These are phyloP conservation scores for Apiotrichum porosum DNA, from an alignment of 1,284 basidiomycete genomes.

Conservation along the genomic window DNA sequence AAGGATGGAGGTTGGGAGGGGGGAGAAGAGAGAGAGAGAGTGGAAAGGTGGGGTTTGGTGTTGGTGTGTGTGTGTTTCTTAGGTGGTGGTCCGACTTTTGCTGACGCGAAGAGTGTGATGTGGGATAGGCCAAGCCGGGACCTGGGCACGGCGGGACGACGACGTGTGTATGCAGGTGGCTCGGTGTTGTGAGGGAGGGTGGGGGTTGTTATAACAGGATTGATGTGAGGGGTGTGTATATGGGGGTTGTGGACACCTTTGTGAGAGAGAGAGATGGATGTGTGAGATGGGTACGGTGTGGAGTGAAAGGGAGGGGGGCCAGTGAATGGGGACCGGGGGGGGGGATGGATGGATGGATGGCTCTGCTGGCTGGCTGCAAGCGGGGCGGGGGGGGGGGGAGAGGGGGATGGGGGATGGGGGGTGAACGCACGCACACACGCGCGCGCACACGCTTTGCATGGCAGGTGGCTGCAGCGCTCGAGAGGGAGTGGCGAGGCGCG, in stretches of 20 bases:
- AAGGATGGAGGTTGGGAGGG: not conserved
- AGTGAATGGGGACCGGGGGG: not conserved
- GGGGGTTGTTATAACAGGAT: not conserved
- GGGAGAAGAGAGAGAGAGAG: not conserved
- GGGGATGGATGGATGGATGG: too few relatives aligned
- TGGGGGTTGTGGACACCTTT: not conserved
- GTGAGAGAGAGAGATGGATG: not conserved
- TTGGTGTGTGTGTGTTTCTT: not conserved
- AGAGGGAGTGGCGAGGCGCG: too few relatives aligned
- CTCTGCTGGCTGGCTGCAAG: too few relatives aligned
- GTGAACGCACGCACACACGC: too few relatives aligned
- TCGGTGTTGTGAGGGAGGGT: too few relatives aligned
- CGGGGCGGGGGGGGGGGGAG: too few relatives aligned
- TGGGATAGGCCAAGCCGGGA: too few relatives aligned
- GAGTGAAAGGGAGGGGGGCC: not conserved
- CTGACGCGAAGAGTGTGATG: not conserved
- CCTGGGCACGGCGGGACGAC: too few relatives aligned
- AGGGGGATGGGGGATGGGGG: too few relatives aligned
- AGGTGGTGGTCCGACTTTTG: not conserved
- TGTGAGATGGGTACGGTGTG: not conserved
- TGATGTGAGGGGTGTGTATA: not conserved
- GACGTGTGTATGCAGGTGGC: too few relatives aligned
- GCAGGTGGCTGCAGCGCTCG: too few relatives aligned
- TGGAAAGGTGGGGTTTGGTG: not conserved
- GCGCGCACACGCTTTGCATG: too few relatives aligned